phyloP scores from a whole-genome alignment of 768 basidiomycete genomes.

The Tylopilus felleus region DNA sequence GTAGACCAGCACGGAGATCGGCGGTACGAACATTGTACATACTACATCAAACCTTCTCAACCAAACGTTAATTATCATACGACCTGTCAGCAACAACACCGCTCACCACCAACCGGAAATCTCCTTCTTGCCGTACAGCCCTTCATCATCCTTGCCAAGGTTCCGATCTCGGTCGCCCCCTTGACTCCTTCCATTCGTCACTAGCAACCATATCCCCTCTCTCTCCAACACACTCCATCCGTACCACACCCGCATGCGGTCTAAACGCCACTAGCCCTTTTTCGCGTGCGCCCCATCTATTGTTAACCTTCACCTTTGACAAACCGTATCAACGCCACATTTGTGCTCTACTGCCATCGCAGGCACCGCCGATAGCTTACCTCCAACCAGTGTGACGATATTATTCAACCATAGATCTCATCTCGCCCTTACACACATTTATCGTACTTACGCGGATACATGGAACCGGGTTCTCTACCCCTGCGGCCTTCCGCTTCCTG shows the following conservation, averaged over 20 bases:
- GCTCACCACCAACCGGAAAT: no score
- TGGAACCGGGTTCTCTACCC: constrained; percentile 11
- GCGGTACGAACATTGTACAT: no score
- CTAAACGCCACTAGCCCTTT: constrained; percentile 29
- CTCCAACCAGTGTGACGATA: no score
- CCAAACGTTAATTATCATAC: constrained; percentile 18
- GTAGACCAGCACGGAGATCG: no score
- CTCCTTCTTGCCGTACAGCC: not conserved
- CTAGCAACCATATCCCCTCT: not conserved
- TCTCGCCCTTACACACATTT: no score
- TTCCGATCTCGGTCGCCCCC: constrained; percentile 5
- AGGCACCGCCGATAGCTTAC: no score
- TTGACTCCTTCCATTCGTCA: not conserved
- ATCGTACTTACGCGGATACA: constrained; percentile 4
- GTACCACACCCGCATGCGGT: not conserved
- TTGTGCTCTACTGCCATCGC: not conserved
- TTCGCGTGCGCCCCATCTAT: constrained; percentile 27
- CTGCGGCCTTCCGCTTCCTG: constrained; percentile 31
- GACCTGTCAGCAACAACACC: no score
- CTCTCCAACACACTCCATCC: constrained; percentile 2
- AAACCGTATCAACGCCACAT: constrained; percentile 2
- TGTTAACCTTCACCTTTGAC: constrained; percentile 2
- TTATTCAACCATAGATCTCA: constrained; percentile 19
- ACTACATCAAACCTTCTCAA: constrained; percentile 27
- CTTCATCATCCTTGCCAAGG: no score